Evolutionary conservation across 345 rosid species (phyloP), one percentile per base, ranked within the genome.

Genomic region (Noccaea caerulescens): DNA sequence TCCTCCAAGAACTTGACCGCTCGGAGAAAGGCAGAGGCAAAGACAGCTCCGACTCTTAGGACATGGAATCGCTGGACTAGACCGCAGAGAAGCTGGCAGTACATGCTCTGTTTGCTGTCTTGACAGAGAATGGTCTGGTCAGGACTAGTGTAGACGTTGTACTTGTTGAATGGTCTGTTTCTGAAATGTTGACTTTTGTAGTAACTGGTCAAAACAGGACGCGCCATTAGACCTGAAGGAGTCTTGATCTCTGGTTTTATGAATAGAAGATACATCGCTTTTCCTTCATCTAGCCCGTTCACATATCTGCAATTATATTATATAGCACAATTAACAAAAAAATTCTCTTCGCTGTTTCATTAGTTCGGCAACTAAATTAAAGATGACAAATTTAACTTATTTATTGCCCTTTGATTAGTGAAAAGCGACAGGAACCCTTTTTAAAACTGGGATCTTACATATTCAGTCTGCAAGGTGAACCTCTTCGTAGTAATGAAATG

Each of bases 101-200:
- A 90, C 97, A 93, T 88, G 83, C 98, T 93, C 76, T 93, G 98
- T 77, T 86, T 90, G 86, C 87, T 85, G 84, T 93, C 97, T 33
- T 82, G 80, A 83, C 97, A 93, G 64, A 88, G 80, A 76, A 90
- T 93, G 37, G 93, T 80, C 72, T 88, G 96, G 73, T 93, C 92
- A 20, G 98, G 98, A 58, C 97, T 93, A 49, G 98, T 90, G 79
- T 81, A 85, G 52, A 90, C 78, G 54, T 87, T 90, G 80, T 84
- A 93, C 61, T 85, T 79, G 79, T 90, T 90, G 65, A 87, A 87
- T 8, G 93, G 92, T 64, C 97, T 76, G 72, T 87, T 84, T 77
- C 80, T 83, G 82, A 93, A 93, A 79, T 85, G 86, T 50, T 67
- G 73, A 79, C 98, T 93, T 83, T 88, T 93, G 79, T 90, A 93